phyloP scores from a whole-genome alignment of 192 early-diverging fungal genomes.

The Coemansia sp. region DNA sequence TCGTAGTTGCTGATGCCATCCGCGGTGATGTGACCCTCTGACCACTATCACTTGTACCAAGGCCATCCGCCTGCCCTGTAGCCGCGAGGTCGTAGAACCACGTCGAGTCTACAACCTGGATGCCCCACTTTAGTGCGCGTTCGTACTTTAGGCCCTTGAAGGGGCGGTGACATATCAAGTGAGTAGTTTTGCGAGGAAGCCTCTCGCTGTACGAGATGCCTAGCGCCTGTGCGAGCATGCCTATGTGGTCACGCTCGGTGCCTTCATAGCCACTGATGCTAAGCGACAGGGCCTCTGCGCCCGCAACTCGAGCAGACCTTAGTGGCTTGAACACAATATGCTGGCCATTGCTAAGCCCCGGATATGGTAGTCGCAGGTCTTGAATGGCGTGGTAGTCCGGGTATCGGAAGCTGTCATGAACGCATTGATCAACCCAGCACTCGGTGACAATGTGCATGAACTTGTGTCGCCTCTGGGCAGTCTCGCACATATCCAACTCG shows the following conservation, averaged over 20 bases:
- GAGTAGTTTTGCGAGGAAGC: conserved; percentile 61
- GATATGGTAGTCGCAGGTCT: neutral
- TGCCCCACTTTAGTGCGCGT: conserved; percentile 68
- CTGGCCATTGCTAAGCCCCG: conserved; percentile 27
- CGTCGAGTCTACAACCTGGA: conserved; percentile 61
- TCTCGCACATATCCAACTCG: conserved; percentile 11
- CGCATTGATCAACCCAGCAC: conserved; percentile 61
- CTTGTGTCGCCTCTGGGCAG: neutral
- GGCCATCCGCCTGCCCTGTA: neutral
- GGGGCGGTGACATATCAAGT: conserved; percentile 63
- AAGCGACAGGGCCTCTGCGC: conserved; percentile 6
- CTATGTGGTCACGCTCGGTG: conserved; percentile 57
- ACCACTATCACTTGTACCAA: neutral
- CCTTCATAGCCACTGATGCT: conserved; percentile 61
- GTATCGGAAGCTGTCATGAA: conserved; percentile 40
- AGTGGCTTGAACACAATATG: conserved; percentile 48
- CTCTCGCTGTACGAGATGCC: conserved; percentile 54
- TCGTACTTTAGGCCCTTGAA: conserved; percentile 69
- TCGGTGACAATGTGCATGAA: conserved; percentile 53
- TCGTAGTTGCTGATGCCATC: neutral
- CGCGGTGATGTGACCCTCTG: neutral
- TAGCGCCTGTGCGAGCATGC: conserved; percentile 42
- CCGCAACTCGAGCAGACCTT: neutral
- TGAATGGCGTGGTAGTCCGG: conserved; percentile 25
- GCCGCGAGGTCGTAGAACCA: conserved; percentile 47